Percentiles rank a stretch among this genome's conserved stretches.
phyloP scores from a whole-genome alignment of 2,329 filamentous ascomycete genomes.

The Sphaerulina vaccinii region DNA sequence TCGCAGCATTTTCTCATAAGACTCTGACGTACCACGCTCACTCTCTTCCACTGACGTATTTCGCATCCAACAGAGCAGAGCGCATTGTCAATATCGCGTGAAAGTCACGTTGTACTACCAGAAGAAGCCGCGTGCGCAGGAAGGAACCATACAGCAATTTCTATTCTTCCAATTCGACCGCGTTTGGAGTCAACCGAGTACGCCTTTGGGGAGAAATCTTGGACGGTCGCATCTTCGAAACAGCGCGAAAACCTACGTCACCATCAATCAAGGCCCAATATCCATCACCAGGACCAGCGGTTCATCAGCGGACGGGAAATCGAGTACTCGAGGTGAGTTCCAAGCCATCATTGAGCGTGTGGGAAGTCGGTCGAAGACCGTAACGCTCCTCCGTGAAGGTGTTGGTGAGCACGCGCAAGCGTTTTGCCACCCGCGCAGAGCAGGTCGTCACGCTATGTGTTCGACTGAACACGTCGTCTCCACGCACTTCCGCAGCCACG shows the following conservation, averaged over 20 bases:
- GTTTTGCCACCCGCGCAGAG: neutral
- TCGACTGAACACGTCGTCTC: neutral
- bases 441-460: too few relatives aligned
- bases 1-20: conserved; percentile 2
- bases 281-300: conserved; percentile 7
- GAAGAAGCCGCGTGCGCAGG: conserved; percentile 3
- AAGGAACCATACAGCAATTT: neutral
- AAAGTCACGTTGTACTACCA: conserved; percentile 13
- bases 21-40: conserved; percentile 10
- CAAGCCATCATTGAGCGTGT: neutral
- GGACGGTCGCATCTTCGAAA: conserved; percentile 3
- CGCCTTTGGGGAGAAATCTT: neutral
- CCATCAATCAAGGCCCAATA: neutral
- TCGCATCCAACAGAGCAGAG: conserved; percentile 2
- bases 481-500: too few relatives aligned
- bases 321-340: conserved; percentile 9
- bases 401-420: neutral
- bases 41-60: conserved; percentile 12
- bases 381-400: neutral
- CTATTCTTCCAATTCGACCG: neutral
- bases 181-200: neutral
- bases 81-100: conserved; percentile 8
- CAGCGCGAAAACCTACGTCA: conserved; percentile 8
- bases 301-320: neutral
- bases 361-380: neutral